Evolutionary conservation across 192 early-diverging fungal species (phyloP).

Genomic region (Chytriomyces sp.): DNA sequence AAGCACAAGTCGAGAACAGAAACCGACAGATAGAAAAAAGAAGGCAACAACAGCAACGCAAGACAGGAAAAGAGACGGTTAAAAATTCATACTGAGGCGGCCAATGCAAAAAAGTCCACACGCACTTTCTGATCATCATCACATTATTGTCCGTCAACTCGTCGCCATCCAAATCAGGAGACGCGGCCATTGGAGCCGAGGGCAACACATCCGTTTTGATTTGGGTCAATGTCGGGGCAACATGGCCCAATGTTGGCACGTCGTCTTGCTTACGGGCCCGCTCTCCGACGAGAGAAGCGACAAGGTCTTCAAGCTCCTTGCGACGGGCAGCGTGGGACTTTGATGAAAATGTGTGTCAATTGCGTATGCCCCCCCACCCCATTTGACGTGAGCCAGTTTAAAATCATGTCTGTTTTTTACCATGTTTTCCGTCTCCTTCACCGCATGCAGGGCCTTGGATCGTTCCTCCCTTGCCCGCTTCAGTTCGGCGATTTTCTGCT

Average conservation of each 20-base stretch:
- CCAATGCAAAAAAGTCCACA: neutral
- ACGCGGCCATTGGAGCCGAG: neutral
- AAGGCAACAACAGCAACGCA: too few relatives aligned
- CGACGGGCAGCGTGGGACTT: constrained; percentile 44
- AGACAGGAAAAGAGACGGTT: neutral
- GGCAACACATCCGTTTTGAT: neutral
- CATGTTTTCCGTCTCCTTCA: neutral
- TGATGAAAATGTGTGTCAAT: too few relatives aligned
- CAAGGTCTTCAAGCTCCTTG: constrained; percentile 85
- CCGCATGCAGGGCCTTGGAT: constrained; percentile 22
- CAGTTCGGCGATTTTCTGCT: constrained; percentile 88
- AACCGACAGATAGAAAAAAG: too few relatives aligned
- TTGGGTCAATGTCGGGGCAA: neutral
- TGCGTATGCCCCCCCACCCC: too few relatives aligned
- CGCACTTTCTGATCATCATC: neutral
- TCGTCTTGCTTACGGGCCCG: constrained; percentile 38
- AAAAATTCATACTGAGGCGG: neutral
- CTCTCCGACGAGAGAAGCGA: constrained; percentile 83
- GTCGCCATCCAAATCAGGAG: constrained; percentile 8
- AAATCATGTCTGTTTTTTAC: too few relatives aligned
- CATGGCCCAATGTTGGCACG: neutral
- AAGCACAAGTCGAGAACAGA: neutral
- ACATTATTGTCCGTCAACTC: neutral
- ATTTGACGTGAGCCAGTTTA: too few relatives aligned
- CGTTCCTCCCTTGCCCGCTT: constrained; percentile 82